Base-by-base conservation (phyloP, 352 stramenopile species). In the Pythium phragmiticola region DNA sequence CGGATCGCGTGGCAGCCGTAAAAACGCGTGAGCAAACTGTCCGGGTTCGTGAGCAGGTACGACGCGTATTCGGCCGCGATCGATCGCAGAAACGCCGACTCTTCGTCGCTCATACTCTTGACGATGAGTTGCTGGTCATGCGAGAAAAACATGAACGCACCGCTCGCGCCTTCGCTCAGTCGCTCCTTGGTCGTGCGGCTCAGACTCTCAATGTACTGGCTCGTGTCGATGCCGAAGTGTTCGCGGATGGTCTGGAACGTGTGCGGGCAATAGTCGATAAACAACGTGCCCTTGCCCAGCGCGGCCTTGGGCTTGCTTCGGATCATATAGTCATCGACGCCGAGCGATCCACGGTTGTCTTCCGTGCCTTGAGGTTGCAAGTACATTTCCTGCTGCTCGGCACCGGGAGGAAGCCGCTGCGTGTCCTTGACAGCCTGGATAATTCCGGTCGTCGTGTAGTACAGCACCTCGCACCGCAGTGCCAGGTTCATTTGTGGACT, bases 61-160 rank as follows among this genome's bases (percentile, higher is more conserved):
- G 80, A 89, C 39, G 80, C 82, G 60, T 95, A 95, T 36, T 92
- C 82, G 30, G 80, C 69, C 21, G 87, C 87, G 57, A 95, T 89
- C 11, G 83, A 89, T 36, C 85, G 83, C 47, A 95, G 60, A 62
- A 95, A 95, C 14, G 76, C 71, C 21, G 84, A 90, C 57, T 95
- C 87, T 51, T 92, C 87, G 57, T 92, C 79, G 60, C 84, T 94
- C 87, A 95, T 95, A 81, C 87, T 95, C 69, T 95, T 95, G 51
- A 95, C 87, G 64, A 95, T 95, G 54, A 93, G 60, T 66, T 94
- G 81, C 68, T 95, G 87, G 60, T 95, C 87, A 61, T 90, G 80
- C 7, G 87, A 95, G 63, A 95, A 95, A 68, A 94, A 95, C 87
- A 95, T 95, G 70, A 95, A 95, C 13, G 87, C 87, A 12, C 87